Percentiles rank a stretch among this genome's conserved stretches.
phyloP scores from a whole-genome alignment of 2,329 filamentous ascomycete species.

The Botrytis elliptica region DNA sequence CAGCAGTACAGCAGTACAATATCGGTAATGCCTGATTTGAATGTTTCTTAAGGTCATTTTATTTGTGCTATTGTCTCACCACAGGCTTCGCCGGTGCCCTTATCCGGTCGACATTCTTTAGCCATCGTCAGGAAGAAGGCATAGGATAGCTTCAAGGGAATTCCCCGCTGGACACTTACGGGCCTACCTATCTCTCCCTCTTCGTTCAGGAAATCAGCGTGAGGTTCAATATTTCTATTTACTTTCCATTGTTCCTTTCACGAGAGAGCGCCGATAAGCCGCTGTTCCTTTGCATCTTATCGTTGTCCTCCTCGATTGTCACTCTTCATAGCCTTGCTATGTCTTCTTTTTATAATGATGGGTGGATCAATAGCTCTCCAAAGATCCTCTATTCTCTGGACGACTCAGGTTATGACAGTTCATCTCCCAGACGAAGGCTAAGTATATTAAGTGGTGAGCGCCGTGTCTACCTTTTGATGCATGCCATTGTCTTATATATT shows the following conservation, averaged over 20 bases:
- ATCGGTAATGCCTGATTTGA: constrained; percentile 1
- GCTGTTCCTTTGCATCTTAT: constrained; percentile 32
- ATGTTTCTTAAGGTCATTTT: constrained; percentile 9
- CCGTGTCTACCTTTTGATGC: not conserved
- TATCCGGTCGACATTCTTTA: constrained; percentile 26
- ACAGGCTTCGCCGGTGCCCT: constrained; percentile 9
- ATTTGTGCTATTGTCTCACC: constrained; percentile 13
- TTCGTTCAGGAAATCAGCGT: constrained; percentile 9
- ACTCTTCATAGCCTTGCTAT: constrained; percentile 28
- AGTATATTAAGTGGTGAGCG: constrained; percentile 15
- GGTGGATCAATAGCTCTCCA: constrained; percentile 4
- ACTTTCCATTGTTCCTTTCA: constrained; percentile 23
- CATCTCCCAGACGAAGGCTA: constrained; percentile 15
- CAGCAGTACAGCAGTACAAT: constrained; percentile 12
- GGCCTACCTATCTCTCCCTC: constrained; percentile 2
- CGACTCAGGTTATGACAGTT: constrained; percentile 26
- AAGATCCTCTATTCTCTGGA: not conserved
- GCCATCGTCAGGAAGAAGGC: not conserved
- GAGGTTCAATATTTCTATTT: constrained; percentile 18
- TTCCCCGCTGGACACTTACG: constrained; percentile 9
- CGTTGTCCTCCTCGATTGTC: constrained; percentile 31
- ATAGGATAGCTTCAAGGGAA: not conserved
- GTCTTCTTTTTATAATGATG: constrained; percentile 19
- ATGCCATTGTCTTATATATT: not conserved
- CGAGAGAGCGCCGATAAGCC: constrained; percentile 34